Evolutionary conservation across 345 rosid species (phyloP).

Genomic region (Eutrema japonicum): DNA sequence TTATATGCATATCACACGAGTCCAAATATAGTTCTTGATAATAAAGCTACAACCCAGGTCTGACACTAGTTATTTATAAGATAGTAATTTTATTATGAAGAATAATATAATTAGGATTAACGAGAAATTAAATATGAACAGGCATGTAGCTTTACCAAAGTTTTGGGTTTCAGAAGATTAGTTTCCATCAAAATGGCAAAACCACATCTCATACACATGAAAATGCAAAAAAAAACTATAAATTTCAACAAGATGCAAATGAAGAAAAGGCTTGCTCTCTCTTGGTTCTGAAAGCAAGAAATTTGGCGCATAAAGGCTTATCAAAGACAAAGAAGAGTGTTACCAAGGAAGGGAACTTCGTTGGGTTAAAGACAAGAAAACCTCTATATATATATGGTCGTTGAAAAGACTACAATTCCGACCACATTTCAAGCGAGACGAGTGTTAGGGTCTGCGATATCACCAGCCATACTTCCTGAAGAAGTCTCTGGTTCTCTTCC

Average conservation of each 20-base stretch:
- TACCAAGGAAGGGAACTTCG: slow-evolving; percentile 10
- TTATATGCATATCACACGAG: no score
- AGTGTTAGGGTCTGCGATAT: slow-evolving; percentile 25
- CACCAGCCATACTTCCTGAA: slow-evolving; percentile 58
- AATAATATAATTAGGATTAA: neutral
- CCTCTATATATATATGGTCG: slow-evolving; percentile 32
- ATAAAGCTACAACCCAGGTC: no score
- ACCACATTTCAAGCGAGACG: slow-evolving; percentile 31
- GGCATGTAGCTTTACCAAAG: neutral
- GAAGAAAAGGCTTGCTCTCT: slow-evolving; percentile 29
- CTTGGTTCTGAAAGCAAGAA: slow-evolving; percentile 37
- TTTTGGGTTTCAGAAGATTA: slow-evolving; percentile 3
- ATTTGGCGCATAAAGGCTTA: slow-evolving; percentile 28
- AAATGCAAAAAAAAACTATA: slow-evolving; percentile 14
- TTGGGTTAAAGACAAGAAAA: slow-evolving; percentile 33
- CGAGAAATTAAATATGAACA: neutral
- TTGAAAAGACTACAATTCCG: slow-evolving; percentile 23
- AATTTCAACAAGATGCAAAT: slow-evolving; percentile 29
- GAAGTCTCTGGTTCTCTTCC: slow-evolving; percentile 83
- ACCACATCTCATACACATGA: slow-evolving; percentile 3
- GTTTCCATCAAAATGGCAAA: neutral
- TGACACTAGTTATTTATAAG: no score
- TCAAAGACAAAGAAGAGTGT: slow-evolving; percentile 32
- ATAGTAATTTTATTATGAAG: no score
- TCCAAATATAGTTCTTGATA: no score